phyloP scores from a whole-genome alignment of 768 basidiomycete species.

The Tylopilus subfusipes region DNA sequence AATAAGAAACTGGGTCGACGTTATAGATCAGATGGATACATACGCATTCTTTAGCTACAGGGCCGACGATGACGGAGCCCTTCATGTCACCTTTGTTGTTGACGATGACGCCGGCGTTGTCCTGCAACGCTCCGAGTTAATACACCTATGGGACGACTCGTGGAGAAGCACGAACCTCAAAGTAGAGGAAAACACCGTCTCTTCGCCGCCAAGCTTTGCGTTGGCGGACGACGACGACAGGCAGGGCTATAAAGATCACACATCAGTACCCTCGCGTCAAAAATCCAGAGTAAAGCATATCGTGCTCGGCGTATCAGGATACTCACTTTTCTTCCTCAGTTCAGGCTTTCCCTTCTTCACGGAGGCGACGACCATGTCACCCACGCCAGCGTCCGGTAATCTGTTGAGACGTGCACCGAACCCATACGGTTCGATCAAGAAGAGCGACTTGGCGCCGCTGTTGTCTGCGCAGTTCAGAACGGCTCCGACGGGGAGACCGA shows the following conservation, averaged over 20 bases:
- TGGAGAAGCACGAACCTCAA: constrained; percentile 56
- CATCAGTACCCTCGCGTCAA: constrained; percentile 2
- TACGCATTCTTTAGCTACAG: constrained; percentile 99
- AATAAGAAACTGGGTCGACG: not conserved
- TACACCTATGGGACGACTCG: not conserved
- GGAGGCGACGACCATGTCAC: constrained; percentile 93
- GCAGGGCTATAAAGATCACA: constrained; percentile 67
- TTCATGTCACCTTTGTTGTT: constrained; percentile 99
- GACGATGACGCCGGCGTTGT: constrained; percentile 96
- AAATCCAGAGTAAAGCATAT: not conserved
- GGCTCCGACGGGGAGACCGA: constrained; percentile 91
- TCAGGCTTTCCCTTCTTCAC: constrained; percentile 99
- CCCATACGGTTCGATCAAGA: constrained; percentile 91
- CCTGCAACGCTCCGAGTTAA: constrained; percentile 38
- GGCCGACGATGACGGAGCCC: constrained; percentile 94
- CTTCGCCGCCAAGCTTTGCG: constrained; percentile 97
- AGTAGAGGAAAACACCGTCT: constrained; percentile 99
- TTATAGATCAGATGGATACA: constrained; percentile 29
- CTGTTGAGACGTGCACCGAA: constrained; percentile 96
- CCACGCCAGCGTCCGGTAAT: constrained; percentile 92
- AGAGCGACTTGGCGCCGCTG: constrained; percentile 96
- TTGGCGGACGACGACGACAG: constrained; percentile 93
- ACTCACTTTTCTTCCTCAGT: constrained; percentile 97
- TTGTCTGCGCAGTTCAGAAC: constrained; percentile 99
- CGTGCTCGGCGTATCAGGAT: not conserved